phyloP scores from a whole-genome alignment of 805 yeast species.

The Debaryomyces tyrocola region DNA sequence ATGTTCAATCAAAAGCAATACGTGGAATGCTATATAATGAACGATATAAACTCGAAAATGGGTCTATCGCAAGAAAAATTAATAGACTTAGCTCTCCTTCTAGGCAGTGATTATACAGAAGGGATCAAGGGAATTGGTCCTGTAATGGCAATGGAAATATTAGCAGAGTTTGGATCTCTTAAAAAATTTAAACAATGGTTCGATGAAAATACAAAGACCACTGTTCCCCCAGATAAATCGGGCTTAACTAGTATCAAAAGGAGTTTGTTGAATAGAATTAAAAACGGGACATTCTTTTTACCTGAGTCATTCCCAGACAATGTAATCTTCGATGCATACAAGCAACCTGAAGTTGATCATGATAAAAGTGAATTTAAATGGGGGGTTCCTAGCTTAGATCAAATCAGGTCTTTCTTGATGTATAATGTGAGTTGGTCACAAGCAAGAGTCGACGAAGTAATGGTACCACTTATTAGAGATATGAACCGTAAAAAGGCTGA shows the following conservation, averaged over 20 bases:
- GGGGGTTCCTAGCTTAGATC: constrained; percentile 88
- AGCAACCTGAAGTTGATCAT: constrained; percentile 77
- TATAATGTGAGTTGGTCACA: constrained; percentile 78
- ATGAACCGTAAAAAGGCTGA: constrained; percentile 62
- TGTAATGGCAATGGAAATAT: constrained; percentile 83
- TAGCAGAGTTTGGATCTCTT: constrained; percentile 74
- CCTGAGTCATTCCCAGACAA: constrained; percentile 69
- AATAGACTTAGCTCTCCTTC: constrained; percentile 76
- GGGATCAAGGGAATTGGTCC: constrained; percentile 95
- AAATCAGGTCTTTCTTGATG: constrained; percentile 67
- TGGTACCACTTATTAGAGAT: constrained; percentile 81
- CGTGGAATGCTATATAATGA: constrained; percentile 76
- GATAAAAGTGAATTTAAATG: constrained; percentile 79
- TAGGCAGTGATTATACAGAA: constrained; percentile 95
- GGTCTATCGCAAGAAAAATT: constrained; percentile 65
- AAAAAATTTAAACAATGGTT: constrained; percentile 53
- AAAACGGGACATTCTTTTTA: constrained; percentile 51
- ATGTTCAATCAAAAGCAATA: constrained; percentile 92
- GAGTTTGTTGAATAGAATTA: constrained; percentile 57
- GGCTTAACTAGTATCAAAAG: constrained; percentile 51
- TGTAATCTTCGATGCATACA: constrained; percentile 70
- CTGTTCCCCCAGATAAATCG: constrained; percentile 36
- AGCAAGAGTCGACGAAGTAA: constrained; percentile 72
- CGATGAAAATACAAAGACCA: constrained; percentile 44
- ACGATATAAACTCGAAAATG: constrained; percentile 57